Evolutionary conservation across 805 yeast genomes (phyloP).

Genomic region (Kodamaea hsintzibuensis): DNA sequence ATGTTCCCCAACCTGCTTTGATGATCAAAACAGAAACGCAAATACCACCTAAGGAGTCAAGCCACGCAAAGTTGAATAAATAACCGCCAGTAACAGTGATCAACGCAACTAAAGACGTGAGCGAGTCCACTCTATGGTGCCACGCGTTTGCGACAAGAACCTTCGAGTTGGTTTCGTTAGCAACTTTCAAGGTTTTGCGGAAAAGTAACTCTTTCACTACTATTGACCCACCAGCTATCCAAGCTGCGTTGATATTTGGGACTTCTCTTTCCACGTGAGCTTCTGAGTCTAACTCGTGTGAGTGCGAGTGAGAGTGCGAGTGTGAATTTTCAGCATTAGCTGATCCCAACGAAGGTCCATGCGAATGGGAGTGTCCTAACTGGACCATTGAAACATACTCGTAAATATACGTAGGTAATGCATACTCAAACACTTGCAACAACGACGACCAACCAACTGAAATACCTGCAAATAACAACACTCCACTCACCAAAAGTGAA

Average conservation of each 20-base stretch:
- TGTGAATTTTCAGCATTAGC: neutral
- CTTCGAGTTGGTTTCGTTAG: conserved; percentile 74
- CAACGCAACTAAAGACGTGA: conserved; percentile 89
- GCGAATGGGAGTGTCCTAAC: conserved; percentile 50
- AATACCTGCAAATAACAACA: conserved; percentile 82
- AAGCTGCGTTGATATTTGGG: conserved; percentile 85
- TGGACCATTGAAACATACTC: conserved; percentile 54
- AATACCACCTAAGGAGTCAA: conserved; percentile 92
- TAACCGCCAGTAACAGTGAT: conserved; percentile 86
- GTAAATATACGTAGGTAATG: conserved; percentile 60
- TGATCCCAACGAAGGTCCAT: neutral
- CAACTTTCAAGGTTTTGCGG: conserved; percentile 79
- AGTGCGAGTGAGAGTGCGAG: conserved; percentile 22
- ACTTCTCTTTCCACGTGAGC: conserved; percentile 11
- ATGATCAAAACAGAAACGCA: conserved; percentile 80
- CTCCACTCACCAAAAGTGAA: conserved; percentile 81
- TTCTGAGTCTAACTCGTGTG: neutral
- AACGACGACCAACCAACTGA: conserved; percentile 88
- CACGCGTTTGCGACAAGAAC: conserved; percentile 96
- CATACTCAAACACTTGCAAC: conserved; percentile 63
- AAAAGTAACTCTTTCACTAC: conserved; percentile 85
- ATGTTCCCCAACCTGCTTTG: conserved; percentile 80
- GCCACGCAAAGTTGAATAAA: conserved; percentile 72
- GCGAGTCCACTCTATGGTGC: conserved; percentile 95
- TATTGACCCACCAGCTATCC: conserved; percentile 91